These are phyloP conservation scores for Alnus glutinosa DNA, from an alignment of 306 rosid genomes.

Conservation along the genomic window DNA sequence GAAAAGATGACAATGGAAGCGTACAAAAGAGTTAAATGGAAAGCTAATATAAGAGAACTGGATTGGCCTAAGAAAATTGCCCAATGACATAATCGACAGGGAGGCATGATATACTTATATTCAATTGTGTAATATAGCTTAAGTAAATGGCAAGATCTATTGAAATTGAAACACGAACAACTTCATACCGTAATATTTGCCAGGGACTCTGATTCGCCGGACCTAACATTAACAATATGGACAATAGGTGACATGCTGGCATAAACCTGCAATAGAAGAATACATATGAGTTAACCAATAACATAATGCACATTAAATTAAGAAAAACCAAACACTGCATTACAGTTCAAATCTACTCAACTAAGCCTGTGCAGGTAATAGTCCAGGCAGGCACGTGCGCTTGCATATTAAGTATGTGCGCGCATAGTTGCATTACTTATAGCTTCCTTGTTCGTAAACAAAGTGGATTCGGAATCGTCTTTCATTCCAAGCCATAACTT, in stretches of 20 bases:
- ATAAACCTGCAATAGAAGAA: constrained; percentile 67
- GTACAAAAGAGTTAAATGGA: background rate
- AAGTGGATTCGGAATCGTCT: too few relatives aligned
- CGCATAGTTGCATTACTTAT: too few relatives aligned
- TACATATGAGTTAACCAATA: constrained; percentile 14
- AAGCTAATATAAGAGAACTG: background rate
- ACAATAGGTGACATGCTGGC: constrained; percentile 89
- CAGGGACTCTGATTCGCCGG: constrained; percentile 63
- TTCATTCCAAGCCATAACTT: too few relatives aligned
- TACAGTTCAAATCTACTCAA: constrained; percentile 18
- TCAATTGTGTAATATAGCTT: constrained; percentile 15
- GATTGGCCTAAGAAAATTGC: background rate
- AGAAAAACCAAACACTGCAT: constrained; percentile 14
- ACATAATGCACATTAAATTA: background rate
- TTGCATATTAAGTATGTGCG: too few relatives aligned
- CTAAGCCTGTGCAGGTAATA: background rate
- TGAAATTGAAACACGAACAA: constrained; percentile 10
- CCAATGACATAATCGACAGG: background rate
- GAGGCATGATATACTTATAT: background rate
- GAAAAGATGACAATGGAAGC: background rate
- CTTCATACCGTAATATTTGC: constrained; percentile 77
- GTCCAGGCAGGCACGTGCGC: too few relatives aligned
- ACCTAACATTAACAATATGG: constrained; percentile 66
- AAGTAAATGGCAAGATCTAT: constrained; percentile 3
- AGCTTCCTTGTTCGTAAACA: too few relatives aligned